Percentiles rank a stretch among this genome's conserved stretches.
Evolutionary conservation across 2,329 filamentous ascomycete species (phyloP).

Genomic region (Cylindrodendrum hubeiense): DNA sequence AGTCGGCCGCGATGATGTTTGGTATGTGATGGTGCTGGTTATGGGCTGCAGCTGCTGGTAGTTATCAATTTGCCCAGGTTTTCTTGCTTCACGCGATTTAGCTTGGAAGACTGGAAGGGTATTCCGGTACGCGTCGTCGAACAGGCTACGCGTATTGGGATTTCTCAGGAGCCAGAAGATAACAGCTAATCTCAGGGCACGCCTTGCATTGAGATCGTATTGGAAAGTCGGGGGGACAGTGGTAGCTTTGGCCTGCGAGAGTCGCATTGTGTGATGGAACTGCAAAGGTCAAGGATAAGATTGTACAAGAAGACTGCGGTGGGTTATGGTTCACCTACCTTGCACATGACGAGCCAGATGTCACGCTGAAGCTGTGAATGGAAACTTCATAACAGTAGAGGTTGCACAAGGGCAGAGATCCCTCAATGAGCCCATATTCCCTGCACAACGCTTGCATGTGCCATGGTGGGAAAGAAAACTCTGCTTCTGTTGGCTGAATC

Average conservation of each 20-base stretch:
- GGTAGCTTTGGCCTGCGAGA: too few species aligned
- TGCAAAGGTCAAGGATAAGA: neutral
- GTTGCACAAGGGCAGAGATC: neutral
- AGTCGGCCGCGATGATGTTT: constrained; percentile 35
- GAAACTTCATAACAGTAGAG: neutral
- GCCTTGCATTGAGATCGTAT: too few species aligned
- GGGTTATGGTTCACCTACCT: neutral
- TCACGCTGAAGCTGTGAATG: neutral
- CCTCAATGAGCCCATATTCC: neutral
- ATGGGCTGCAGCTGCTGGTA: constrained; percentile 28
- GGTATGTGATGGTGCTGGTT: constrained; percentile 25
- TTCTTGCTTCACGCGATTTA: constrained; percentile 22
- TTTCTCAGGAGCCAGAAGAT: too few species aligned
- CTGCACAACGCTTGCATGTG: neutral
- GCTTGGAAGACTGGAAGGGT: neutral
- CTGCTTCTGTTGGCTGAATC: neutral
- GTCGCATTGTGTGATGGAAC: too few species aligned
- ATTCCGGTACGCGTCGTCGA: neutral
- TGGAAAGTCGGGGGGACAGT: too few species aligned
- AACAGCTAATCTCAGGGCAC: too few species aligned
- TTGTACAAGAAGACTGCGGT: neutral
- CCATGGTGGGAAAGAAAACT: neutral
- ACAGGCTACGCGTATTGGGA: neutral
- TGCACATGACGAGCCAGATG: neutral
- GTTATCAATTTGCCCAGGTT: constrained; percentile 14